Base-by-base conservation (phyloP, 1,139 yeast genomes). In the Magnusiomyces magnusii region DNA sequence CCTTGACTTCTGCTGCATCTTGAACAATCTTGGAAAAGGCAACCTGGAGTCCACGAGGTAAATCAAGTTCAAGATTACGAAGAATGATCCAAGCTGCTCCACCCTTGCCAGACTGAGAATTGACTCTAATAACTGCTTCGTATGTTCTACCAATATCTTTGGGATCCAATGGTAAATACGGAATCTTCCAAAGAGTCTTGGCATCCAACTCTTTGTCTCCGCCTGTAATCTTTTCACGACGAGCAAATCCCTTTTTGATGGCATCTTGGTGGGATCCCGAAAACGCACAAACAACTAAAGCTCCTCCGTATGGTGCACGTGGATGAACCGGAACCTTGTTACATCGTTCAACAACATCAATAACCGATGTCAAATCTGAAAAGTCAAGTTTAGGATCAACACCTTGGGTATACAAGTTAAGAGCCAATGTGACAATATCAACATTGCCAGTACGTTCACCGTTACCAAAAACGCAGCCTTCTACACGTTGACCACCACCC, bases 371-470 rank as follows among this genome's bases (percentile, higher is more conserved):
- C 65, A 93, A 80, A 69, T 93, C 95, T 41, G 95, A 85, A 69
- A 92, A 89, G 75, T 93, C 98, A 66, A 93, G 77, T 39, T 85
- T 77, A 62, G 98, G 98, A 41, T 87, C 72, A 51, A 91, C 83
- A 64, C 98, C 98, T 75, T 93, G 97, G 47, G 98, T 93, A 77
- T 91, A 92, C 78, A 93, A 78, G 75, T 93, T 93, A 66, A 93
- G 79, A 1, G 96, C 98, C 63, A 93, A 81, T 17, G 97, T 92
- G 58, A 92, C 96, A 61, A 93, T 78, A 74, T 93, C 99, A 64
- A 93, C 98, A 73, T 93, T 93, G 72, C 99, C 98, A 34, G 99
- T 93, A 76, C 98, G 85, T 80, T 93, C 99, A 72, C 99, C 98
- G 73, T 92, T 93, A 66, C 98, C 98, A 69, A 93, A 93, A 62